These are phyloP conservation scores for Neurospora intermedia DNA, from an alignment of 495 filamentous ascomycete genomes.

Conservation along the genomic window DNA sequence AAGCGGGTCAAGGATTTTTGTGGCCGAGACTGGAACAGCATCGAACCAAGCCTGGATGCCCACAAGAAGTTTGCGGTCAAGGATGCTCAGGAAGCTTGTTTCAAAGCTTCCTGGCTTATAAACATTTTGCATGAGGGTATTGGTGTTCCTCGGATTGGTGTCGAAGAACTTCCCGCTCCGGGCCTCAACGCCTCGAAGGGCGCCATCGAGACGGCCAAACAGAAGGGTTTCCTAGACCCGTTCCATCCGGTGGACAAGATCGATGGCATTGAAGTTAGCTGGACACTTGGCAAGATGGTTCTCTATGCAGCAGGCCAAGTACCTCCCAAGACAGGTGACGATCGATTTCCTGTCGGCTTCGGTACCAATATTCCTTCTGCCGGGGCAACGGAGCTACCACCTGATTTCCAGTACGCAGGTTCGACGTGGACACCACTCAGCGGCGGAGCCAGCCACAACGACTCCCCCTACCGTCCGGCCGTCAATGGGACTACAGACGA, in stretches of 20 bases:
- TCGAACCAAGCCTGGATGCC: constrained; percentile 50
- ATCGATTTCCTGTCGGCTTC: constrained; percentile 71
- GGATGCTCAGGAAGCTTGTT: constrained; percentile 78
- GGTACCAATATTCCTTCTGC: constrained; percentile 53
- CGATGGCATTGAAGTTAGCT: constrained; percentile 86
- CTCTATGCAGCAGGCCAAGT: constrained; percentile 89
- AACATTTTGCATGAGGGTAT: constrained; percentile 94
- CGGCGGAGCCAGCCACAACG: constrained; percentile 31
- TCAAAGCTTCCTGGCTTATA: constrained; percentile 96
- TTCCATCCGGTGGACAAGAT: constrained; percentile 95
- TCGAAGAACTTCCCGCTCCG: constrained; percentile 44
- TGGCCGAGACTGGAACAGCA: constrained; percentile 66
- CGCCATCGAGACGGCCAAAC: constrained; percentile 54
- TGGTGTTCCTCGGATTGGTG: constrained; percentile 78
- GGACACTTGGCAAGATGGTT: constrained; percentile 97
- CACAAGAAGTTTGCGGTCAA: constrained; percentile 48
- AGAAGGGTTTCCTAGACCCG: constrained; percentile 73
- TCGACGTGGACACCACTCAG: constrained; percentile 36
- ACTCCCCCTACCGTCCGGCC: constrained; percentile 9
- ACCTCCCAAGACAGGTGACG: constrained; percentile 45
- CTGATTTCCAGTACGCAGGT: constrained; percentile 82
- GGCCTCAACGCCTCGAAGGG: constrained; percentile 68
- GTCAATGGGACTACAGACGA: background rate
- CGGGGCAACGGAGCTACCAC: constrained; percentile 39
- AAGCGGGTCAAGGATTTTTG: constrained; percentile 77